Base-by-base conservation (phyloP, 805 yeast species). In the Cyberlindnera lachancei region DNA sequence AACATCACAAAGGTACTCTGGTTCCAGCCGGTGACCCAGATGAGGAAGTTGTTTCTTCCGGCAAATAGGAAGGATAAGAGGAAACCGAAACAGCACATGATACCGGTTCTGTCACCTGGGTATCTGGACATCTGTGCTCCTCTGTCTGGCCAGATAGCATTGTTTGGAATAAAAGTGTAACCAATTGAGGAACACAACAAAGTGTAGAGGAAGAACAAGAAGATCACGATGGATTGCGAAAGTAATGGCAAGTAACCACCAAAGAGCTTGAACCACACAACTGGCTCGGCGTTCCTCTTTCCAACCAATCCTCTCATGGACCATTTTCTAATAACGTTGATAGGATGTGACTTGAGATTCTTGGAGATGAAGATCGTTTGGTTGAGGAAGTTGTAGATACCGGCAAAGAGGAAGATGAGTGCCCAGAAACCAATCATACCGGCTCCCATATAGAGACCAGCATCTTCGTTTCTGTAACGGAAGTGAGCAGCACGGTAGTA, bases 41-140 rank as follows among this genome's bases (percentile, higher is more conserved):
- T 66, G 40, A 82, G 55, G 30, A 84, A 65, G 55, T 79, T 84
- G 56, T 81, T 84, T 46, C 94, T 63, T 9, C 86, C 82, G 6
- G 83, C 78, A 47, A 82, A 76, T 27, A 81, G 52, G 33, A 75
- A 65, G 17, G 75, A 49, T 8, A 69, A 46, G 1, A 88, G 85
- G 35, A 75, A 42, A 18, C 57, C 52, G 15, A 58, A 59, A 27
- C 61, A 47, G 9, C 36, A 23, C 7, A 49, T 25, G 16, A 42
- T 33, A 25, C 48, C 55, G 8, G 45, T 35, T 38, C 55, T 40
- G 29, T 50, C 55, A 44, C 50, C 52, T 8, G 42, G 41, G 27
- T 49, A 50, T 38, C 55, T 42, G 6, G 48, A 23, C 27, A 29
- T 34, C 31, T 50, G 53, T 12, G 36, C 48, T 3, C n/a, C 18